phyloP scores from a whole-genome alignment of 495 filamentous ascomycete genomes.

The Clohesyomyces aquaticus region DNA sequence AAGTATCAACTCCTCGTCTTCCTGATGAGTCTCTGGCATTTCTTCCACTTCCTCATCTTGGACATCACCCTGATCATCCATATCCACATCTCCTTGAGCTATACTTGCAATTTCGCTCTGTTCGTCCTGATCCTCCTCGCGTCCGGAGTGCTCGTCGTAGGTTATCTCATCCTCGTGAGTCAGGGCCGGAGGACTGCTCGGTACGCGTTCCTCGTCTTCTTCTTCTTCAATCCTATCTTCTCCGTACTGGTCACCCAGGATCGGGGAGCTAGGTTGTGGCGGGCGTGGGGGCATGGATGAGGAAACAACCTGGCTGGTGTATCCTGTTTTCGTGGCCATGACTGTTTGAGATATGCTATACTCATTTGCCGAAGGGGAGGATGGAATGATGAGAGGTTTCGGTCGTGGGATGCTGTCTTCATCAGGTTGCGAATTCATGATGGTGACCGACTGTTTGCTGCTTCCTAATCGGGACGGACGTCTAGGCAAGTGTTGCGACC shows the following conservation, averaged over 20 bases:
- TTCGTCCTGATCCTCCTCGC: conserved; percentile 18
- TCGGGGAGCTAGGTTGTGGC: conserved; percentile 10
- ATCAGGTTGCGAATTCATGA: conserved; percentile 47
- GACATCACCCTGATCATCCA: conserved; percentile 12
- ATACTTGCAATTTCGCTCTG: not conserved
- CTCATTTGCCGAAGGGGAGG: conserved; percentile 33
- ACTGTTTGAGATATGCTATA: conserved; percentile 38
- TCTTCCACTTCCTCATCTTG: not conserved
- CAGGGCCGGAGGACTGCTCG: conserved; percentile 36
- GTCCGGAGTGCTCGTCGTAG: conserved; percentile 27
- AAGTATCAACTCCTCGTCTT: conserved; percentile 17
- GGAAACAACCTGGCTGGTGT: conserved; percentile 27
- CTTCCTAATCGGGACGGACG: conserved; percentile 13
- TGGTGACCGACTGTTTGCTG: conserved; percentile 40
- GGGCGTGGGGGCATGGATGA: conserved; percentile 34
- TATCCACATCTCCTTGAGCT: conserved; percentile 9
- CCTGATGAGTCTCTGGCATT: not conserved
- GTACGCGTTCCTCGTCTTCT: conserved; percentile 27
- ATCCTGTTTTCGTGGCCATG: conserved; percentile 19
- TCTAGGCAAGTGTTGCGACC: not conserved
- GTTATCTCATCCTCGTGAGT: conserved; percentile 12
- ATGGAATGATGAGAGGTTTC: conserved; percentile 23
- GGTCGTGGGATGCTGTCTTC: conserved; percentile 7
- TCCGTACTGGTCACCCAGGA: not conserved
- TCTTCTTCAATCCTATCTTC: conserved; percentile 1